A percentile compares a stretch with the other conserved stretches of the same genome.
Evolutionary conservation across 2,329 filamentous ascomycete species (phyloP).

Genomic region (Botrytis deweyae): DNA sequence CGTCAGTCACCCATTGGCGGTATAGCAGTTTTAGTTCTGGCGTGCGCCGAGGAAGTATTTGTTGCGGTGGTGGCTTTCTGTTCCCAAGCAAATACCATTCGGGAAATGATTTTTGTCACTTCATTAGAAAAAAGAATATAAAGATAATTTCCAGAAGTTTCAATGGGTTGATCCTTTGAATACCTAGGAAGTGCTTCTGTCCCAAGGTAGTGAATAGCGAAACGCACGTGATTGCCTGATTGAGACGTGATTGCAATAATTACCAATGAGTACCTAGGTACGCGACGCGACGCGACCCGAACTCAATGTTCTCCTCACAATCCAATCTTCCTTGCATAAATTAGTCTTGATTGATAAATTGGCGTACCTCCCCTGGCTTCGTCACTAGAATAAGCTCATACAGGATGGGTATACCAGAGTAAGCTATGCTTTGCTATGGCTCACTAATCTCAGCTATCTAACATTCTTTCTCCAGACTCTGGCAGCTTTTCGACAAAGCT

Average conservation of each 20-base stretch:
- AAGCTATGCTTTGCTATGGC: neutral
- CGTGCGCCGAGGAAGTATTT: neutral
- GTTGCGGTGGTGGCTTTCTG: neutral
- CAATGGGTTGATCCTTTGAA: neutral
- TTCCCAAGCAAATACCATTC: neutral
- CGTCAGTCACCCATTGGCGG: neutral
- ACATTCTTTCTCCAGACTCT: neutral
- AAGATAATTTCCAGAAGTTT: neutral
- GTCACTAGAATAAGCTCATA: neutral
- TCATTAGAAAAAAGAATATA: neutral
- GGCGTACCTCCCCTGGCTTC: neutral
- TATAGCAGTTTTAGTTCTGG: neutral
- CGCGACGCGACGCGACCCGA: neutral
- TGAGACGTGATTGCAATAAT: neutral
- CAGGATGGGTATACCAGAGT: conserved; percentile 12
- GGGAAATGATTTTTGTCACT: neutral
- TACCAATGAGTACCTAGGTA: no score
- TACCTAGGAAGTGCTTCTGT: neutral
- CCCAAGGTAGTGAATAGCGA: no score
- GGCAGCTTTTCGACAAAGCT: conserved; percentile 19
- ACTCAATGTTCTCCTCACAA: neutral
- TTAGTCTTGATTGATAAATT: neutral
- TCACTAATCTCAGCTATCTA: neutral
- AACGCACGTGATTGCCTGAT: neutral
- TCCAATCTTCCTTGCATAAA: neutral